Conservation (phyloP, 2,329 filamentous ascomycete species). For the Laburnicola sp. region DNA sequence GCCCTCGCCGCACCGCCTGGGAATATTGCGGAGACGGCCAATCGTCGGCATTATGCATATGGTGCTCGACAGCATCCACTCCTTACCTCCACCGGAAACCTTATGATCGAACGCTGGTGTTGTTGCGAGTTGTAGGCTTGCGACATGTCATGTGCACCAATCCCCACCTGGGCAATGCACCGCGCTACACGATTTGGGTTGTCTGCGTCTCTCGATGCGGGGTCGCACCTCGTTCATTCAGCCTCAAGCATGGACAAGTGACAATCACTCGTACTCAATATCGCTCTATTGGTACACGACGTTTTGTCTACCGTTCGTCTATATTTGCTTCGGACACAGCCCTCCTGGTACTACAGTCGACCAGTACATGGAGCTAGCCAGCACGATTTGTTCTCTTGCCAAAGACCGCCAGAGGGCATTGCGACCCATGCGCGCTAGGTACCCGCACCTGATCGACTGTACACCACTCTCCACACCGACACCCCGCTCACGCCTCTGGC, state of each 20-base stretch:
- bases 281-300: constrained; percentile 4
- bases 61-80: no score
- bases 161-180: neutral
- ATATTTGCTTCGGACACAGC: constrained; percentile 2
- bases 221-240: neutral
- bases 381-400: no score
- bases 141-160: neutral
- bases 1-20: constrained; percentile 13
- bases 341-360: no score
- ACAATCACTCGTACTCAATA: constrained; percentile 3
- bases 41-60: constrained; percentile 15
- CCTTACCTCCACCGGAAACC: constrained; percentile 5
- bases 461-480: no score
- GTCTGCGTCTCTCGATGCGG: constrained; percentile 15
- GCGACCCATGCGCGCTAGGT: no score
- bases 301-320: constrained; percentile 1
- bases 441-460: no score
- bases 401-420: no score
- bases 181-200: constrained; percentile 17
- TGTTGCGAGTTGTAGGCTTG: no score
- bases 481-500: constrained; percentile 27
- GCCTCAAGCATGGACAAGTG: neutral
- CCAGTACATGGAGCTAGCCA: no score
- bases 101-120: constrained; percentile 8
- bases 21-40: constrained; percentile 12